Evolutionary conservation across 495 filamentous ascomycete genomes (phyloP).

Genomic region (Podospora tetraspora): DNA sequence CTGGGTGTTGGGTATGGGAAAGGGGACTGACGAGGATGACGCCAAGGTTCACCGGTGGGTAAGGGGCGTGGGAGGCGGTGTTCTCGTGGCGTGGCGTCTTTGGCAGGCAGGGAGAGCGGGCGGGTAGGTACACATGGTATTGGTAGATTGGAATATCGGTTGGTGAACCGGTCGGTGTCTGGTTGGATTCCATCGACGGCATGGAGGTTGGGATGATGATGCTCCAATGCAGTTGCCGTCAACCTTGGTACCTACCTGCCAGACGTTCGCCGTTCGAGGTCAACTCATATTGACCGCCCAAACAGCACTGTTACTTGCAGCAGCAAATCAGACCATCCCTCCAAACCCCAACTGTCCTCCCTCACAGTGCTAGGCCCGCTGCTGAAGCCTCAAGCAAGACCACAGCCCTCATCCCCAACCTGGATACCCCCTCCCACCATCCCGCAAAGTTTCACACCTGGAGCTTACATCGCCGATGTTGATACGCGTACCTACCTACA

Average conservation of each 20-base stretch:
- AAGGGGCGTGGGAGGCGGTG: not conserved
- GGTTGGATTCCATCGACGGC: not conserved
- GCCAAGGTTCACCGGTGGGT: not conserved
- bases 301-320: not conserved
- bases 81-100: not conserved
- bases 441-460: not conserved
- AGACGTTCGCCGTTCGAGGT: no score
- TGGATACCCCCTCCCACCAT: not conserved
- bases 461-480: not conserved
- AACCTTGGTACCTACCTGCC: not conserved
- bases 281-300: no score
- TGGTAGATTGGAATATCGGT: no score
- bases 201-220: not conserved
- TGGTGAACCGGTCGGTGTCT: not conserved
- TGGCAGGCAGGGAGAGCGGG: not conserved
- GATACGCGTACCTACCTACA: not conserved
- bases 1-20: not conserved
- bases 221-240: not conserved
- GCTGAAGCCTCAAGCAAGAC: no score
- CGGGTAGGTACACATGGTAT: not conserved
- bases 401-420: not conserved
- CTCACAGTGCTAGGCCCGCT: not conserved
- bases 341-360: no score
- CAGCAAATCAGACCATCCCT: not conserved
- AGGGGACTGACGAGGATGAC: not conserved